Base-by-base conservation (phyloP, 2,329 filamentous ascomycete genomes). In the Xenosphaeropsis pyriputrescens region DNA sequence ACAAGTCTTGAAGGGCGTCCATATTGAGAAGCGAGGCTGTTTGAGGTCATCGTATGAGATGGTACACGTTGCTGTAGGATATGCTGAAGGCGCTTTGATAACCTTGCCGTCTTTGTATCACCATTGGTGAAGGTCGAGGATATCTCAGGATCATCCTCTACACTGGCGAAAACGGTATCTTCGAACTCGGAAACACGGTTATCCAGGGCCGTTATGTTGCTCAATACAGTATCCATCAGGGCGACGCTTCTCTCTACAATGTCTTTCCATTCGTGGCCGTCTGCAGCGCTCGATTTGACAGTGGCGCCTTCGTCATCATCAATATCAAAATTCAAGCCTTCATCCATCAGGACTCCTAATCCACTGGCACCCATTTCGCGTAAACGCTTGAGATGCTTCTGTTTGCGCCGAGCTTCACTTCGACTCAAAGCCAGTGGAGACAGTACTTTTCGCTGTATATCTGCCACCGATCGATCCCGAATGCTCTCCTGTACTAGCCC, bases 271-370 rank as follows among this genome's bases (percentile, higher is more conserved):
- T 72, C 64, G 11, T 58, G 55, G 4, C 56, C 52, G 35, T 63
- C 57, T n/a, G 42, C 49, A 13, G 51, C 50, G 19, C 52, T 61
- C 18, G 65, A 64, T 38, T 65, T 60, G 26, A 60, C 56, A 39
- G 65, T 59, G 26, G 65, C 61, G 14, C 61, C 61, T 37, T 66
- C 64, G 31, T 78, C 72, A 13, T 78, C 73, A 18, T 68, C 67
- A 15, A 70, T 63, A 32, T 70, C 70, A 47, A 84, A 76, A 36
- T 75, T 76, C 35, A 95, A 63, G 2, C 84, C 86, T 53, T 94
- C 85, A 39, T 89, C 85, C 47, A 95, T 78, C 18, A 98, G 63
- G 4, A 95, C 74, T 13, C 91, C 91, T 4, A 96, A 66, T 1
- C 85, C 84, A 50, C 84, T 88, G 2, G 89, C 85, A 39, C 85